Evolutionary conservation across 345 rosid genomes (phyloP).

Genomic region (Heritiera fomes): DNA sequence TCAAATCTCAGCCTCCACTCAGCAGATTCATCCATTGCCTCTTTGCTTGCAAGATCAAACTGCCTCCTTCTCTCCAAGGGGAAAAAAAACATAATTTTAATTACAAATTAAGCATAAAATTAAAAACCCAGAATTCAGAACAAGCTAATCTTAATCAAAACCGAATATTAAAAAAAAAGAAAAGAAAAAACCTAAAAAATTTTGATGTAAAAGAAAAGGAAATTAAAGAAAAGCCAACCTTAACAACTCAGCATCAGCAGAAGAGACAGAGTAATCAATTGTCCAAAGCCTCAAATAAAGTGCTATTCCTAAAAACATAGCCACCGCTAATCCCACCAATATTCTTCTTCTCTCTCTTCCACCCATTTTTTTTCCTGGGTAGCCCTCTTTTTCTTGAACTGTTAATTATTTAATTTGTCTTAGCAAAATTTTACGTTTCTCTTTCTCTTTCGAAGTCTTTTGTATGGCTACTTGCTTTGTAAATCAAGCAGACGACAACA

Average conservation of each 20-base stretch:
- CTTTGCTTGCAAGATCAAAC: constrained; percentile 87
- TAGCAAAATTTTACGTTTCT: constrained; percentile 1
- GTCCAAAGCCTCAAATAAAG: constrained; percentile 67
- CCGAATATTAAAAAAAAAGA: neutral
- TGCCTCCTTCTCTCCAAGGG: constrained; percentile 50
- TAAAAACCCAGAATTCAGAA: neutral
- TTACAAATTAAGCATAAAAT: neutral
- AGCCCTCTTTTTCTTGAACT: neutral
- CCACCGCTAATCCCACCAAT: constrained; percentile 42
- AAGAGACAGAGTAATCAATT: constrained; percentile 54
- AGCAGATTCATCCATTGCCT: constrained; percentile 95
- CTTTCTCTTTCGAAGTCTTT: neutral
- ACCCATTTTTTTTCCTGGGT: constrained; percentile 22
- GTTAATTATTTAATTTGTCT: neutral
- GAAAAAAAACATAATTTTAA: too few relatives aligned
- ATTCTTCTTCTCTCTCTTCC: constrained; percentile 38
- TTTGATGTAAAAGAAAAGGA: neutral
- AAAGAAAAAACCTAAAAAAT: neutral
- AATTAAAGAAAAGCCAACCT: constrained; percentile 35
- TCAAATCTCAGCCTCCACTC: constrained; percentile 89
- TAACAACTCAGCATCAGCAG: constrained; percentile 50
- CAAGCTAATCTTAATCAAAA: neutral
- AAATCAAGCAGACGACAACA: neutral
- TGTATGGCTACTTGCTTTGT: neutral
- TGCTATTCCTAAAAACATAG: constrained; percentile 54